phyloP scores from a whole-genome alignment of 129 eudicot genomes.

The Arctium lappa region DNA sequence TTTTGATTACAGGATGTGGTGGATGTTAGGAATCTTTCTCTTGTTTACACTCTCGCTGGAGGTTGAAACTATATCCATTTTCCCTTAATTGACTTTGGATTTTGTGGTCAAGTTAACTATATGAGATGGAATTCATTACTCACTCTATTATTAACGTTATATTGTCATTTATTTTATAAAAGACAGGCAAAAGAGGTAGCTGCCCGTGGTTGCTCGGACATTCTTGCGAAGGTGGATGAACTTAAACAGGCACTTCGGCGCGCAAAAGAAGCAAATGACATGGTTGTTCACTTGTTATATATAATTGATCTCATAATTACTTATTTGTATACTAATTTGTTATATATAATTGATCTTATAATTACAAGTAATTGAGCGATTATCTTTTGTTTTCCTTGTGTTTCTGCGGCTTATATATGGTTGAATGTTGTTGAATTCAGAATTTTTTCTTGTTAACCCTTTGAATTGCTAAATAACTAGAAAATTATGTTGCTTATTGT shows the following conservation, averaged over 20 bases:
- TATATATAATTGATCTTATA: too few relatives aligned
- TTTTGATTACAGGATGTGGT: conserved; percentile 54
- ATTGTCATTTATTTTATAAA: too few relatives aligned
- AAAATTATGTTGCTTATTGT: conserved; percentile 15
- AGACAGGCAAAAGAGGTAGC: conserved; percentile 59
- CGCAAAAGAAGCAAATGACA: conserved; percentile 88
- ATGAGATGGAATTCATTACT: too few relatives aligned
- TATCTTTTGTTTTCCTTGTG: background rate
- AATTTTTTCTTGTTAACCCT: background rate
- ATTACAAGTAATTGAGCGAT: background rate
- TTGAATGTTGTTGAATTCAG: conserved; percentile 3
- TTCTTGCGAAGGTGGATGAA: conserved; percentile 53
- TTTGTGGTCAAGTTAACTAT: too few relatives aligned
- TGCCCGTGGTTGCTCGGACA: conserved; percentile 45
- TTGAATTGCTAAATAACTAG: background rate
- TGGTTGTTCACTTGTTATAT: conserved; percentile 41
- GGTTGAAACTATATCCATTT: too few relatives aligned
- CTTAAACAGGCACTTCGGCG: conserved; percentile 54
- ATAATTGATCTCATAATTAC: background rate
- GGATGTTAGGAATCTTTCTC: conserved; percentile 87
- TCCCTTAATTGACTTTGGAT: too few relatives aligned
- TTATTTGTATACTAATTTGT: background rate
- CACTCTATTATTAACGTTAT: too few relatives aligned
- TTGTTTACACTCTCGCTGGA: conserved; percentile 92
- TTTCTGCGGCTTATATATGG: background rate